Conservation (phyloP, 2,329 filamentous ascomycete genomes). For the Knufia petricola region DNA sequence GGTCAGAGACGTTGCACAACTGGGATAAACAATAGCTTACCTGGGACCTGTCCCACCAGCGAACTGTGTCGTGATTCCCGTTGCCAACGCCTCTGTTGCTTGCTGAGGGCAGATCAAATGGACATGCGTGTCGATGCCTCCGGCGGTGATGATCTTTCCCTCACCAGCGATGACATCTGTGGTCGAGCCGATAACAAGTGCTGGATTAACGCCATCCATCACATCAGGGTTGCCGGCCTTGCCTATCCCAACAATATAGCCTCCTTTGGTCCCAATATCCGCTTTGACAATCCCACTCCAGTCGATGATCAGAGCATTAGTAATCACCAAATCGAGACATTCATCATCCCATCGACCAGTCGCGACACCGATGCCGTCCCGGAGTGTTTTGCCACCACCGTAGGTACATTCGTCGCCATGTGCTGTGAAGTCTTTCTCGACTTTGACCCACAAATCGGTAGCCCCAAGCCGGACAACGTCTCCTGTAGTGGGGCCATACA, state of each 20-base stretch:
- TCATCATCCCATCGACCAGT: constrained; percentile 63
- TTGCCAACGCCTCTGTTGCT: constrained; percentile 68
- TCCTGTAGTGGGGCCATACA: constrained; percentile 89
- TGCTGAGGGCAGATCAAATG: constrained; percentile 96
- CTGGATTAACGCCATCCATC: constrained; percentile 74
- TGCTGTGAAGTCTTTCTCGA: constrained; percentile 73
- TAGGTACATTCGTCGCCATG: constrained; percentile 95
- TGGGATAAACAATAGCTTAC: too few relatives aligned
- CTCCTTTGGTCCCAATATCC: constrained; percentile 86
- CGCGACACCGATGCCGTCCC: constrained; percentile 93
- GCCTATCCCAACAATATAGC: constrained; percentile 76
- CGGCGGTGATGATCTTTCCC: constrained; percentile 80
- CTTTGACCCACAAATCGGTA: constrained; percentile 81
- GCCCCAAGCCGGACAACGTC: constrained; percentile 72
- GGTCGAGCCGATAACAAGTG: constrained; percentile 74
- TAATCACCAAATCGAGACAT: constrained; percentile 73
- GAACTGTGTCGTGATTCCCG: constrained; percentile 81
- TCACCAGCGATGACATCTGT: constrained; percentile 91
- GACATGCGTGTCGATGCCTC: constrained; percentile 81
- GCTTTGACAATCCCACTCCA: constrained; percentile 93
- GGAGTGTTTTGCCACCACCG: constrained; percentile 83
- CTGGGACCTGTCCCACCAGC: constrained; percentile 90
- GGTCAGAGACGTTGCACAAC: too few relatives aligned
- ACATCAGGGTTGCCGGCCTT: constrained; percentile 97
- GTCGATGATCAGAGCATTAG: constrained; percentile 83